Conservation (phyloP, 352 stramenopile genomes). For the Saprolegnia parasitica region DNA sequence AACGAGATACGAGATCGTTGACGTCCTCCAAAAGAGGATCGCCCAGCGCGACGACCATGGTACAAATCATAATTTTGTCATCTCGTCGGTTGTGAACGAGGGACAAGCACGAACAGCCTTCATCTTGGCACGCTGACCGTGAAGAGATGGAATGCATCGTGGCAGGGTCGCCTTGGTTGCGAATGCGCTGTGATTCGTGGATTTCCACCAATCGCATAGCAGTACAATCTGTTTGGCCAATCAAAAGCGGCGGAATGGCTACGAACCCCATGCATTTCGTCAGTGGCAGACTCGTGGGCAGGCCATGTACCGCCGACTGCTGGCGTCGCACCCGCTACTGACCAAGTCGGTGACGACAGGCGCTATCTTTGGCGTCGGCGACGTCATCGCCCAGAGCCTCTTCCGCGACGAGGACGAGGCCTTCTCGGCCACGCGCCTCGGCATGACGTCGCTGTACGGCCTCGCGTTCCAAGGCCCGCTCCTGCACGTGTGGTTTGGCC, state of each 20-base stretch:
- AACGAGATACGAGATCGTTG: no score
- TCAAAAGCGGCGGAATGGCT: background rate
- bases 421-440: background rate
- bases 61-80: no score
- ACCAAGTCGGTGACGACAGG: conserved; percentile 68
- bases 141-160: no score
- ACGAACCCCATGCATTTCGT: no score
- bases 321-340: conserved; percentile 48
- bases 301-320: conserved; percentile 45
- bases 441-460: background rate
- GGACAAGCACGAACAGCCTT: no score
- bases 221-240: background rate
- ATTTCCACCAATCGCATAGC: background rate
- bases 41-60: no score
- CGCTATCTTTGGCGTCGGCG: conserved; percentile 60
- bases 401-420: background rate
- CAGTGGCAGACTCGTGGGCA: no score
- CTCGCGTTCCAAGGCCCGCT: background rate
- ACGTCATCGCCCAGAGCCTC: conserved; percentile 54
- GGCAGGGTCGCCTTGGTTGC: background rate
- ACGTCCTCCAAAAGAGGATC: no score
- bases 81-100: no score
- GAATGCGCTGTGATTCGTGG: background rate
- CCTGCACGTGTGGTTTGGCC: conserved; percentile 17
- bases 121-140: no score